Conservation (phyloP, 2,329 filamentous ascomycete genomes). For the Diaporthe ampelina region DNA sequence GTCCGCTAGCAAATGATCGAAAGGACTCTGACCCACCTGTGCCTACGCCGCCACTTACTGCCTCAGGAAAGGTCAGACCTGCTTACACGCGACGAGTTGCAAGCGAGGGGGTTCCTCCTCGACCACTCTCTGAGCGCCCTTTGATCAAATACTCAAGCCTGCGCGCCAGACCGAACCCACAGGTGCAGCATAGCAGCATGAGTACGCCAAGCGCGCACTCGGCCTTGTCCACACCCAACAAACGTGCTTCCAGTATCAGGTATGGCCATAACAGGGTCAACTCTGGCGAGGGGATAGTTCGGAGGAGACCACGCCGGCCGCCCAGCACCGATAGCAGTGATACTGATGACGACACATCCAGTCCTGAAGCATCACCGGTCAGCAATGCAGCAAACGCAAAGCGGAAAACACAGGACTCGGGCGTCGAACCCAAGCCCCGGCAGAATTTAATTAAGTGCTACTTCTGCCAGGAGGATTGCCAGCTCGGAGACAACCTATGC, state of each 20-base stretch:
- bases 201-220: neutral
- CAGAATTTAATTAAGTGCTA: neutral
- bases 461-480: slow-evolving; percentile 22
- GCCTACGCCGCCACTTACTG: neutral
- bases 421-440: neutral
- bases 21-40: neutral
- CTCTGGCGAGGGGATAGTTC: neutral
- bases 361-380: neutral
- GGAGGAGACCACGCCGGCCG: neutral
- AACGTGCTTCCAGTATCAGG: neutral
- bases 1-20: neutral
- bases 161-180: slow-evolving; percentile 2
- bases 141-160: slow-evolving; percentile 22
- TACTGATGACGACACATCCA: neutral
- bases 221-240: neutral
- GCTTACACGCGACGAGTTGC: slow-evolving; percentile 5
- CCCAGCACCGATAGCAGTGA: slow-evolving; percentile 1
- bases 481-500: slow-evolving; percentile 22
- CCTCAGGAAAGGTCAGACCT: neutral
- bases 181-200: neutral
- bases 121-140: slow-evolving; percentile 37
- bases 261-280: neutral
- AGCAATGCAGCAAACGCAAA: neutral
- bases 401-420: neutral
- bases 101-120: slow-evolving; percentile 33